Evolutionary conservation across 305 asterid species (phyloP).

Genomic region (Solanum hybrid): DNA sequence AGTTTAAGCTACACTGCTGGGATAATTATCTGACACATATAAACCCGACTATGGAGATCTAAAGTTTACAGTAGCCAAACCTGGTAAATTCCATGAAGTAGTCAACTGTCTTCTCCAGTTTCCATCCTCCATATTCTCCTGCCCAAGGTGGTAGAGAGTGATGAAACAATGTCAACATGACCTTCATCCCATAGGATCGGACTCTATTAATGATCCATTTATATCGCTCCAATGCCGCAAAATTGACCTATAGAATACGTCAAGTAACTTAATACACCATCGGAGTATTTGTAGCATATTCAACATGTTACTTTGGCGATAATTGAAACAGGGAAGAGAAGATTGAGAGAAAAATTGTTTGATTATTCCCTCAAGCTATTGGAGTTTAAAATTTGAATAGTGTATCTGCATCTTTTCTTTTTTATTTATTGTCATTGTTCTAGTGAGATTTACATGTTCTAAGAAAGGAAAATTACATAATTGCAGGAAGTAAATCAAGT

Average conservation of each 20-base stretch:
- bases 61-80: constrained; percentile 18
- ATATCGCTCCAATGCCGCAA: constrained; percentile 86
- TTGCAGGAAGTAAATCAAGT: neutral
- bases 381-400: neutral
- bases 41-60: neutral
- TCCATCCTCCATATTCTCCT: constrained; percentile 98
- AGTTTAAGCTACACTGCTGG: neutral
- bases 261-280: neutral
- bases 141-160: constrained; percentile 99
- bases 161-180: constrained; percentile 87
- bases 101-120: constrained; percentile 73
- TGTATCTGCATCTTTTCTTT: neutral
- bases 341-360: neutral
- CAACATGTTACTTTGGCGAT: neutral
- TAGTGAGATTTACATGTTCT: neutral
- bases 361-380: neutral
- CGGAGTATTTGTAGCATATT: neutral
- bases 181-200: constrained; percentile 87
- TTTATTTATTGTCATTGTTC: neutral
- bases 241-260: constrained; percentile 50
- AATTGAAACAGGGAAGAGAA: neutral
- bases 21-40: neutral
- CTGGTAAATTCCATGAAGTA: constrained; percentile 84
- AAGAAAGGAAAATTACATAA: neutral
- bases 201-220: constrained; percentile 78